A percentile compares a stretch with the other conserved stretches of the same genome.
phyloP scores from a whole-genome alignment of 116 monocot species.

The Papilionanthe hybrid region DNA sequence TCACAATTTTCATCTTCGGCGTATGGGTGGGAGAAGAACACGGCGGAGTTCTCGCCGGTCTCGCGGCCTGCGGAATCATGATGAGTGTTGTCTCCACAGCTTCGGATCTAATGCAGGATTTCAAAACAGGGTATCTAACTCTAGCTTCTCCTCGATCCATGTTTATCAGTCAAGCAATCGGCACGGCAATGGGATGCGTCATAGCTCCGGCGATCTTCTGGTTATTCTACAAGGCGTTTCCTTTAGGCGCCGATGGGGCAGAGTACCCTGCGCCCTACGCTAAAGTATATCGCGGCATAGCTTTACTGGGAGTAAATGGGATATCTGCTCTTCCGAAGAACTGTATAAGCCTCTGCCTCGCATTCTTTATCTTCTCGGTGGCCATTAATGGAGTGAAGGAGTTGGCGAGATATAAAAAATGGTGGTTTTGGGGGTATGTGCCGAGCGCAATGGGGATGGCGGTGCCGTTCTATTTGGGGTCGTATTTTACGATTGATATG shows the following conservation, averaged over 20 bases:
- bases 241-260: neutral
- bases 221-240: slow-evolving; percentile 21
- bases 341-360: slow-evolving; percentile 14
- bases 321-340: slow-evolving; percentile 11
- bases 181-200: slow-evolving; percentile 33
- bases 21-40: slow-evolving; percentile 14
- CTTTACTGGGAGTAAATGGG: slow-evolving; percentile 13
- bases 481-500: slow-evolving; percentile 24
- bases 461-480: slow-evolving; percentile 20
- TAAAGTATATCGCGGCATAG: slow-evolving; percentile 13
- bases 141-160: slow-evolving; percentile 28
- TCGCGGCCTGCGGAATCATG: slow-evolving; percentile 28
- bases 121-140: slow-evolving; percentile 34
- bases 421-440: neutral
- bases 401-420: neutral
- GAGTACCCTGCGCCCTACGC: slow-evolving; percentile 24
- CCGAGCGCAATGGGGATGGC: slow-evolving; percentile 24
- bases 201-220: slow-evolving; percentile 18
- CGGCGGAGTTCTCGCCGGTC: slow-evolving; percentile 20
- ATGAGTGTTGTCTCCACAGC: slow-evolving; percentile 27
- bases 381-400: neutral
- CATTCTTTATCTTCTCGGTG: slow-evolving; percentile 10
- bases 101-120: slow-evolving; percentile 38
- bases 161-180: slow-evolving; percentile 33
- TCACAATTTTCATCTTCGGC: slow-evolving; percentile 32